phyloP scores from a whole-genome alignment of 148 eudicot species.

The Silene uniflora region DNA sequence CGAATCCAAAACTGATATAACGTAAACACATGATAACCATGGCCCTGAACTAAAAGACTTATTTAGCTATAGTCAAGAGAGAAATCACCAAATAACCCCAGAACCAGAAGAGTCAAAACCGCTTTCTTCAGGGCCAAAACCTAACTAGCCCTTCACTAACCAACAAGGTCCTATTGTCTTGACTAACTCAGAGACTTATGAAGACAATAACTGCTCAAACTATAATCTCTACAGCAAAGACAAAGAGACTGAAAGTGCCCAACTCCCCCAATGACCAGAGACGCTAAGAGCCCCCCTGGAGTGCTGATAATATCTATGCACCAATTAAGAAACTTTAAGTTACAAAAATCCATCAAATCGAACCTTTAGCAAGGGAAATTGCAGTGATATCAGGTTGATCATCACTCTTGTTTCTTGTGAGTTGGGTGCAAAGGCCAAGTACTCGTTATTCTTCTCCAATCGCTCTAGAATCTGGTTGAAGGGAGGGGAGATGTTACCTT shows the following conservation, averaged over 20 bases:
- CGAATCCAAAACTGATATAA: constrained; percentile 1
- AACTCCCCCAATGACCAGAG: background rate
- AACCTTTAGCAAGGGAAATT: constrained; percentile 82
- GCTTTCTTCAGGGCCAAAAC: background rate
- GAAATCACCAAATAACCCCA: background rate
- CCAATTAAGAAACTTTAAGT: background rate
- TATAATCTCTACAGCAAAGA: constrained; percentile 6
- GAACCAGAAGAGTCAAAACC: background rate
- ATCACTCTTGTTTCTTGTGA: constrained; percentile 67
- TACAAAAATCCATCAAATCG: background rate
- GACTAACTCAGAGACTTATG: background rate
- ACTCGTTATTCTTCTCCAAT: constrained; percentile 52
- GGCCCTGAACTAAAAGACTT: background rate
- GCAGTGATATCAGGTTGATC: constrained; percentile 65
- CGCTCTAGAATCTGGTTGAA: constrained; percentile 59
- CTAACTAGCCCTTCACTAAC: background rate
- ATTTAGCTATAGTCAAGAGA: background rate
- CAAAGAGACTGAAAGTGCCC: constrained; percentile 3
- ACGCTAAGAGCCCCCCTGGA: background rate
- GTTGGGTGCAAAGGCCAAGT: constrained; percentile 86
- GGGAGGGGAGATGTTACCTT: constrained; percentile 58
- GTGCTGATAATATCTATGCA: background rate
- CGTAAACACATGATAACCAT: background rate
- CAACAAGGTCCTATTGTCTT: background rate
- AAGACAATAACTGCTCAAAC: background rate